Percentiles rank a stretch among this genome's conserved stretches.
phyloP scores from a whole-genome alignment of 2,329 filamentous ascomycete genomes.

The Cephalotrichum gorgonifer region DNA sequence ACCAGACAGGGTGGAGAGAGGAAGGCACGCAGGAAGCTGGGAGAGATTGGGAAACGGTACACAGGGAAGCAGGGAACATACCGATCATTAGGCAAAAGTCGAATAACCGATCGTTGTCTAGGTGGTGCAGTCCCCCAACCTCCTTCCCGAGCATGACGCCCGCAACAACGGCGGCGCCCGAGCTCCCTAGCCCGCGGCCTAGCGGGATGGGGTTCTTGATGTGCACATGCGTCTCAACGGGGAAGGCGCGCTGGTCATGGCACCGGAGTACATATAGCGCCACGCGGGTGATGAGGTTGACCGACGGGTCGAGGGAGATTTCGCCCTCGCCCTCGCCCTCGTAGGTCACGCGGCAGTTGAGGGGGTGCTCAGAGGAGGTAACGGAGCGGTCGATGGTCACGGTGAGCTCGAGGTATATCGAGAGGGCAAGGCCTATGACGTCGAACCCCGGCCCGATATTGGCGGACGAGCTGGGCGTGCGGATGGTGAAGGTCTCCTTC shows the following conservation, averaged over 20 bases:
- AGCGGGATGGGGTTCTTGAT: constrained; percentile 94
- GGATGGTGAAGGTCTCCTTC: constrained; percentile 60
- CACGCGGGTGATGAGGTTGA: constrained; percentile 88
- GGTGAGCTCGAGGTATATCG: constrained; percentile 82
- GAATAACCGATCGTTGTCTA: constrained; percentile 74
- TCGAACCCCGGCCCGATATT: constrained; percentile 98
- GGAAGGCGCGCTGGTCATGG: constrained; percentile 78
- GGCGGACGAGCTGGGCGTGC: constrained; percentile 86
- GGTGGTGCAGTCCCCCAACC: constrained; percentile 63
- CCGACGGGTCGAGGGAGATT: constrained; percentile 73
- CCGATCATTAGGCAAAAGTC: constrained; percentile 98
- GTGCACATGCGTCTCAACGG: constrained; percentile 78
- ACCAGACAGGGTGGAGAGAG: background rate
- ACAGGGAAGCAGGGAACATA: constrained; percentile 22
- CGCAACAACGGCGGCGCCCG: constrained; percentile 87
- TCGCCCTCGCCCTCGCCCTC: constrained; percentile 65
- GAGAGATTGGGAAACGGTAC: background rate
- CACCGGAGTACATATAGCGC: constrained; percentile 92
- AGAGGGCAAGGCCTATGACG: constrained; percentile 90
- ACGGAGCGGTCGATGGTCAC: constrained; percentile 62
- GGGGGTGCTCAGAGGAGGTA: constrained; percentile 40
- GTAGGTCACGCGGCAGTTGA: constrained; percentile 87
- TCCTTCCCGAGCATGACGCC: constrained; percentile 90
- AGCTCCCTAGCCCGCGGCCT: constrained; percentile 86
- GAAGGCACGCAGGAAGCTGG: constrained; percentile 11